Percentiles rank a stretch among this genome's conserved stretches.
These are phyloP conservation scores for Sedum album DNA, from an alignment of 164 flowering plant species.

Conservation along the genomic window DNA sequence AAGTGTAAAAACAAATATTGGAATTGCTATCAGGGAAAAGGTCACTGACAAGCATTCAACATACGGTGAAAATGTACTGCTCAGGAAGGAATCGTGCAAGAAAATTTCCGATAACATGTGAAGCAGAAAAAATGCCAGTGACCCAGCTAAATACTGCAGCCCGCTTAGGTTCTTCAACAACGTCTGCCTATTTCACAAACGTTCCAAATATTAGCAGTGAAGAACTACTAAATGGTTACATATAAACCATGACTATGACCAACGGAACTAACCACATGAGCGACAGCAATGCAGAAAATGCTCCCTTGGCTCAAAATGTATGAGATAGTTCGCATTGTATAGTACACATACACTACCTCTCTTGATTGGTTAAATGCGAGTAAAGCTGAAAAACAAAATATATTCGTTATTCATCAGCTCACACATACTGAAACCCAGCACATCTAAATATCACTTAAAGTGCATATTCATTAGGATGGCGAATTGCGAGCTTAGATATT, in stretches of 20 bases:
- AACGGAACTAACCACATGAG: constrained; percentile 57
- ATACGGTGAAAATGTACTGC: constrained; percentile 55
- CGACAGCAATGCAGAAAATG: constrained; percentile 81
- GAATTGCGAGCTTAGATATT: too few species aligned
- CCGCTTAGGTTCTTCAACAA: constrained; percentile 47
- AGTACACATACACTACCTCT: too few species aligned
- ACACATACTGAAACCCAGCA: neutral
- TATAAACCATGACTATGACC: neutral
- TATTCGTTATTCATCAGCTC: neutral
- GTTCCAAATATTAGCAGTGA: neutral
- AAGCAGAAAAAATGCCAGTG: constrained; percentile 69
- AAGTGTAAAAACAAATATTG: constrained; percentile 9
- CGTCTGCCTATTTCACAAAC: constrained; percentile 54
- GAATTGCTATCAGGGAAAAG: neutral
- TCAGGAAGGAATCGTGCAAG: constrained; percentile 83
- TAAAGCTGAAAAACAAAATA: constrained; percentile 22
- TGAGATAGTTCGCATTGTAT: constrained; percentile 33
- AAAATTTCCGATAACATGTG: constrained; percentile 72
- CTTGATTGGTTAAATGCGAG: constrained; percentile 39
- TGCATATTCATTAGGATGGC: neutral
- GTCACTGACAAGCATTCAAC: constrained; percentile 11
- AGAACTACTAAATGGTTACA: neutral
- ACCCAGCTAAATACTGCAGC: constrained; percentile 80
- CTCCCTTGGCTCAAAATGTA: constrained; percentile 84
- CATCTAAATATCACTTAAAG: neutral